A percentile compares a stretch with the other conserved stretches of the same genome.
Conservation (phyloP, 352 stramenopile genomes). For the Phytophthora uliginosa region DNA sequence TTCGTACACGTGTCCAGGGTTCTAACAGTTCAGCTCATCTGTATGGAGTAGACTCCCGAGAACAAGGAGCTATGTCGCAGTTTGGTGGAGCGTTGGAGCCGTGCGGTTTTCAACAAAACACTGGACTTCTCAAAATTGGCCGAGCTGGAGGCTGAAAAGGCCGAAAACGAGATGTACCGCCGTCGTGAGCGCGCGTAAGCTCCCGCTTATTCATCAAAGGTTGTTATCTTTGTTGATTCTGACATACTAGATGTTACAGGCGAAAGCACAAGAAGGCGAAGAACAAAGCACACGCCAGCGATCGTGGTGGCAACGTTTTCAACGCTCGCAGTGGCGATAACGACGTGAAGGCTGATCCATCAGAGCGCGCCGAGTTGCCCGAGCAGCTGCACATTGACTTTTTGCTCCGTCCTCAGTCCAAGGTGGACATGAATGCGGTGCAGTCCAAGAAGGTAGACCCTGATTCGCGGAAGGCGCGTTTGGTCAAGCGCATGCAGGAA, state of each 20-base stretch:
- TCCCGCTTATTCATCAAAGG: constrained; percentile 1
- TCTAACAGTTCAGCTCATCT: constrained; percentile 6
- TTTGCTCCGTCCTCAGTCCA: constrained; percentile 83
- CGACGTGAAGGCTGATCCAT: constrained; percentile 52
- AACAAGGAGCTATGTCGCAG: constrained; percentile 91
- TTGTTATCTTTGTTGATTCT: constrained; percentile 3
- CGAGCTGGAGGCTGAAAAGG: constrained; percentile 89
- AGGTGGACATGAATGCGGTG: constrained; percentile 76
- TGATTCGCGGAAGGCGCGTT: constrained; percentile 83
- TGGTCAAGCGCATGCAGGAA: constrained; percentile 91
- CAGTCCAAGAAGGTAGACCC: constrained; percentile 72
- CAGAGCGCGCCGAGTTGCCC: constrained; percentile 77
- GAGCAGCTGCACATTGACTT: constrained; percentile 87
- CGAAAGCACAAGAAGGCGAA: constrained; percentile 61
- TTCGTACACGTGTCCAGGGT: neutral
- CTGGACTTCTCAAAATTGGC: constrained; percentile 89
- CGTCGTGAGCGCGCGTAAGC: constrained; percentile 60
- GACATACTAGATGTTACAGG: constrained; percentile 23
- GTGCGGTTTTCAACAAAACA: constrained; percentile 91
- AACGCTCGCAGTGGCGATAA: constrained; percentile 33
- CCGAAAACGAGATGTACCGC: constrained; percentile 79
- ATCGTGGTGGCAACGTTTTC: constrained; percentile 67
- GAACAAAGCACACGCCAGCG: constrained; percentile 25
- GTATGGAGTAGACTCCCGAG: constrained; percentile 61
- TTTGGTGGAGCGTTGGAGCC: constrained; percentile 90